Conservation (phyloP, 495 filamentous ascomycete species). For the Aspergillus campestris region DNA sequence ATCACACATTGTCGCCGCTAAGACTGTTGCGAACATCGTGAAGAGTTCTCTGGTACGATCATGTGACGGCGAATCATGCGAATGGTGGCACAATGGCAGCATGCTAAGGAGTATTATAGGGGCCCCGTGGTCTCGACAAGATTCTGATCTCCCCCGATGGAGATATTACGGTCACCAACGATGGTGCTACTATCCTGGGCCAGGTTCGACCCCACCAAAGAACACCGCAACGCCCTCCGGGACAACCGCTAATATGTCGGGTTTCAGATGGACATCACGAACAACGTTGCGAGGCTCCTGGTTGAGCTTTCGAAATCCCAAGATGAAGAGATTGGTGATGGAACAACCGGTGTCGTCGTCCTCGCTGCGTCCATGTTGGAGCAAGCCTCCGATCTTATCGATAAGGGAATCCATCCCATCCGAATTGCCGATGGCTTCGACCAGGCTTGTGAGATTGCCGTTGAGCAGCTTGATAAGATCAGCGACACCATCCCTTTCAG, state of each 20-base stretch:
- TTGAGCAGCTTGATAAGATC: constrained; percentile 84
- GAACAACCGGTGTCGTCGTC: constrained; percentile 96
- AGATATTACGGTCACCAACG: constrained; percentile 98
- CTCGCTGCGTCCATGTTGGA: constrained; percentile 91
- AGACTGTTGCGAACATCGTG: constrained; percentile 93
- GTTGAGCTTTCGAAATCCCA: constrained; percentile 99
- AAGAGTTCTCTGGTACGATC: constrained; percentile 73
- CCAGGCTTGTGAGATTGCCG: constrained; percentile 90
- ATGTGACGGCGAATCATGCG: background rate
- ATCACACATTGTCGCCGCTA: constrained; percentile 91
- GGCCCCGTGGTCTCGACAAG: constrained; percentile 95
- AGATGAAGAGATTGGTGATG: constrained; percentile 98
- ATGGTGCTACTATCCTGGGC: constrained; percentile 91
- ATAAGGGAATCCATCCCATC: constrained; percentile 99
- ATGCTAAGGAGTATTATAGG: constrained; percentile 38
- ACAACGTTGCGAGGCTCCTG: constrained; percentile 93
- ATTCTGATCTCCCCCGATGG: constrained; percentile 98
- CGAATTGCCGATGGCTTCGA: constrained; percentile 98
- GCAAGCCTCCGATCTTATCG: constrained; percentile 96
- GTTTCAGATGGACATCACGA: constrained; percentile 87
- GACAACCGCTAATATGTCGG: constrained; percentile 12
- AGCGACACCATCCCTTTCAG: constrained; percentile 85
- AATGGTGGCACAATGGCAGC: background rate
- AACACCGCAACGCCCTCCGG: background rate
- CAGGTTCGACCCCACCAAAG: constrained; percentile 45